These are phyloP conservation scores for Fomitiporia mediterranea DNA, from an alignment of 1,284 basidiomycete genomes.

Conservation along the genomic window DNA sequence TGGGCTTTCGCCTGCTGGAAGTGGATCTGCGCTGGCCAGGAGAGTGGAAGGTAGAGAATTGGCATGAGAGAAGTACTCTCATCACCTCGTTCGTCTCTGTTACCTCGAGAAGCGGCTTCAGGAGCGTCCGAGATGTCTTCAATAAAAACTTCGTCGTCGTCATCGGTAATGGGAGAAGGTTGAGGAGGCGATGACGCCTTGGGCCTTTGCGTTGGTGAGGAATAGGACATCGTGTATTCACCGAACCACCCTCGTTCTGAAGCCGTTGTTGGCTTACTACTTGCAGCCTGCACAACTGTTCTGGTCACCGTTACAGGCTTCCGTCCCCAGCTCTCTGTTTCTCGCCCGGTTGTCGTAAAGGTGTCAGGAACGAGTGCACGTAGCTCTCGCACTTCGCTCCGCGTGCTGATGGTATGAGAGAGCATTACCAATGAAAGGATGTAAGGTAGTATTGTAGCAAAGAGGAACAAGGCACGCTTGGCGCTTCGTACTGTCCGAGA, in stretches of 20 bases:
- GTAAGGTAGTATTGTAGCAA: slow-evolving; percentile 6
- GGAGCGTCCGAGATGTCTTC: slow-evolving; percentile 4
- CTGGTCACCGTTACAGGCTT: slow-evolving; percentile 9
- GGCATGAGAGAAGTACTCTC: slow-evolving; percentile 2
- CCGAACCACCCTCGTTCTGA: slow-evolving; percentile 14
- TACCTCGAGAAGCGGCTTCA: background rate
- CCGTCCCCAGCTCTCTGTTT: background rate
- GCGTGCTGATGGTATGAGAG: slow-evolving; percentile 8
- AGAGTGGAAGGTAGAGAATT: slow-evolving; percentile 4
- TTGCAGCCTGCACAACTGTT: slow-evolving; percentile 8
- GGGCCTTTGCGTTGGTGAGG: background rate
- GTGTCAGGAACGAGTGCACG: background rate
- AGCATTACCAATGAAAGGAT: slow-evolving; percentile 6
- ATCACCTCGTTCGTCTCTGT: background rate
- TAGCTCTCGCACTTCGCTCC: slow-evolving; percentile 10
- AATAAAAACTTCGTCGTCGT: background rate
- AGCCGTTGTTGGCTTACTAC: slow-evolving; percentile 7
- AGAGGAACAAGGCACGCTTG: background rate
- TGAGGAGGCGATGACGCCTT: background rate
- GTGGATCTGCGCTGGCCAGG: slow-evolving; percentile 8
- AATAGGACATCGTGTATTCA: slow-evolving; percentile 14
- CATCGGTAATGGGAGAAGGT: background rate
- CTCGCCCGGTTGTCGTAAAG: background rate
- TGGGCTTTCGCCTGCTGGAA: slow-evolving; percentile 11
- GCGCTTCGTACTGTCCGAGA: background rate